phyloP scores from a whole-genome alignment of 1,284 basidiomycete genomes.

The Coniferiporia weirii region DNA sequence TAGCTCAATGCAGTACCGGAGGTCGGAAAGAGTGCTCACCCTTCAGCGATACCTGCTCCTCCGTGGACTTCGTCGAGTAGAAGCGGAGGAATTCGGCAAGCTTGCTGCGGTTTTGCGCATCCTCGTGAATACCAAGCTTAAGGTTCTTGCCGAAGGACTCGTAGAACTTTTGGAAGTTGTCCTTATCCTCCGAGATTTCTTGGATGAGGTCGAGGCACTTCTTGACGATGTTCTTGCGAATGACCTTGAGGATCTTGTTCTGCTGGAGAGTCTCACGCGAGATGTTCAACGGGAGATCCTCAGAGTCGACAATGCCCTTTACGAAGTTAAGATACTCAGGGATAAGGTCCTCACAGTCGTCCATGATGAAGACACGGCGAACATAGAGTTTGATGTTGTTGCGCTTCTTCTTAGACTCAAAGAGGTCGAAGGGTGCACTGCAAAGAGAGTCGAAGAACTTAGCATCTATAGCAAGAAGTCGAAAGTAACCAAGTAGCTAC shows the following conservation, averaged over 20 bases:
- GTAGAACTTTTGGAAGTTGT: conserved; percentile 98
- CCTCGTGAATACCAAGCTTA: conserved; percentile 99
- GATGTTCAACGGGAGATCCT: conserved; percentile 99
- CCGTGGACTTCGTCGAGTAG: conserved; percentile 92
- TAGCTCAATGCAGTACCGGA: conserved; percentile 10
- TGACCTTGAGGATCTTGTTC: conserved; percentile 99
- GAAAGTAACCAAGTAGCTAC: conserved; percentile 25
- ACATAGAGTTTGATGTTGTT: conserved; percentile 99
- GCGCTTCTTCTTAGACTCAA: conserved; percentile 99
- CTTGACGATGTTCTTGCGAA: conserved; percentile 98
- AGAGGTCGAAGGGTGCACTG: conserved; percentile 97
- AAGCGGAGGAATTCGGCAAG: conserved; percentile 99
- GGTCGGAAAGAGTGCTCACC: conserved; percentile 40
- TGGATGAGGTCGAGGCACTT: conserved; percentile 94
- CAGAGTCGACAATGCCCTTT: conserved; percentile 99
- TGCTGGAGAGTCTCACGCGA: conserved; percentile 99
- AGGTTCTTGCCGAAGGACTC: conserved; percentile 96
- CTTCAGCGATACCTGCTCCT: conserved; percentile 94
- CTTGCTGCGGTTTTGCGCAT: conserved; percentile 98
- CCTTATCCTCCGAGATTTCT: conserved; percentile 99
- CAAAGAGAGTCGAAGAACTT: conserved; percentile 22
- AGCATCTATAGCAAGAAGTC: not conserved
- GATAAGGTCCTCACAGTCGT: conserved; percentile 99
- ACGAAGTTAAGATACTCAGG: conserved; percentile 99
- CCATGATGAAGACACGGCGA: conserved; percentile 99